Evolutionary conservation across 352 stramenopile species (phyloP), one percentile per base, ranked within the genome.

Genomic region (Globisporangium yorkense): DNA sequence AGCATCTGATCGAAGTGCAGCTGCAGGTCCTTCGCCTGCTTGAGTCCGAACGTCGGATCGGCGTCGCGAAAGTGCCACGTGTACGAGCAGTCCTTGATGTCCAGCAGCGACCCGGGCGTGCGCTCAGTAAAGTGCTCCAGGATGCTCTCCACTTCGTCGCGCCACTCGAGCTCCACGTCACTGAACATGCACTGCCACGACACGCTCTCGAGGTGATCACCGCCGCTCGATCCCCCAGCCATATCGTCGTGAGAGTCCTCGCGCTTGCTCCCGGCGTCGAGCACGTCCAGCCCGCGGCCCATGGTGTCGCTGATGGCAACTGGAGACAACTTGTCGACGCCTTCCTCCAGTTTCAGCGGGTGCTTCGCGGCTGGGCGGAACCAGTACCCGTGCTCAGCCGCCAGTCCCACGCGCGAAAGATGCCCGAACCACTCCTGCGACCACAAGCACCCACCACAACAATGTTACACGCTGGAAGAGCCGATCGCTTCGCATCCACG

Each of bases 1-100:
- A 96, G 75, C 83, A 92, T 96, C 56, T 96, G 86, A 45, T 96
- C 86, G 52, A 96, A 93, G 71, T 96, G 86, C 27, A 94, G 67
- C 60, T 96, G 87, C 77, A 96, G 66, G 44, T 96, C 84, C 57
- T 94, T 96, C 9, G 87, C 87, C 49, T 96, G 87, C 56, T 89
- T 93, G 15, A 94, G 60, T 1, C 87, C 87, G 59, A 92, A 94
- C 5, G 80, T 89, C 16, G 83, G 79, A 63, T 96, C 86, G 2
- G 84, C 83, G 57, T 96, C 86, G 50, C 82, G 76, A 62, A 94
- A 96, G 63, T 96, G 86, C 86, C 86, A 96, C 44, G 84, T 93
- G 63, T 93, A 89, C 57, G 72, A 87, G 57, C 84, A 93, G 58
- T 96, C 84, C 53, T 96, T 96, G 37, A 84, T 68, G 43, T 96